These are phyloP conservation scores for Kurtzmaniella cleridarum DNA, from an alignment of 805 yeast genomes.

Conservation along the genomic window DNA sequence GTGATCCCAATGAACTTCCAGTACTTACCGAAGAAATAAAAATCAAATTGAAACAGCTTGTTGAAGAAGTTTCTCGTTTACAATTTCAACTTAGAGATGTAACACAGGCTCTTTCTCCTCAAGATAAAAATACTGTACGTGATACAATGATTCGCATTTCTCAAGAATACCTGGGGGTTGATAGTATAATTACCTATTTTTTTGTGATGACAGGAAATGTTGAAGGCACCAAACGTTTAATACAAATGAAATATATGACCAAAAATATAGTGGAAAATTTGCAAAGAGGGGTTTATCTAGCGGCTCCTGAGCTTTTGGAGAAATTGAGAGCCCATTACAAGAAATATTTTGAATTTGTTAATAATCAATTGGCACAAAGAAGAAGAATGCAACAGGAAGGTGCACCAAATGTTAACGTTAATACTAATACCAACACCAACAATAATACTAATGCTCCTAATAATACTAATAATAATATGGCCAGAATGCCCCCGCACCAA, in stretches of 20 bases:
- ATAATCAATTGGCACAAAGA: conserved; percentile 47
- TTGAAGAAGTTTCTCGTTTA: conserved; percentile 63
- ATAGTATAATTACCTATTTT: conserved; percentile 73
- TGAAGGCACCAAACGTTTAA: conserved; percentile 69
- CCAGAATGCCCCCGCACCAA: conserved; percentile 6
- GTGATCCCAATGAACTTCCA: conserved; percentile 16
- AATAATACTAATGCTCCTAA: conserved; percentile 4
- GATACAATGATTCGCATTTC: conserved; percentile 50
- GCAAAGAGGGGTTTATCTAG: conserved; percentile 59
- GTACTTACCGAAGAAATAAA: conserved; percentile 56
- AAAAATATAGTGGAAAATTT: conserved; percentile 69
- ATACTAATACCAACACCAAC: conserved; percentile 5
- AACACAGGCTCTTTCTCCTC: conserved; percentile 53
- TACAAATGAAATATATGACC: conserved; percentile 75
- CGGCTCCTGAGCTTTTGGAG: conserved; percentile 66
- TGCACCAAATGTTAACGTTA: conserved; percentile 7
- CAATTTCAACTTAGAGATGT: conserved; percentile 65
- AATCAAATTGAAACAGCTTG: conserved; percentile 53
- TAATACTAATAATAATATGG: conserved; percentile 4
- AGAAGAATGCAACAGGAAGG: conserved; percentile 25
- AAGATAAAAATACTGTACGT: conserved; percentile 58
- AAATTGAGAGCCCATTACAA: conserved; percentile 69
- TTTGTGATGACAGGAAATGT: conserved; percentile 69
- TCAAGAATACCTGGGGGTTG: conserved; percentile 62
- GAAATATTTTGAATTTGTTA: conserved; percentile 68